Evolutionary conservation across 306 rosid species (phyloP), one percentile per base, ranked within the genome.

Genomic region (Rosa chinensis): DNA sequence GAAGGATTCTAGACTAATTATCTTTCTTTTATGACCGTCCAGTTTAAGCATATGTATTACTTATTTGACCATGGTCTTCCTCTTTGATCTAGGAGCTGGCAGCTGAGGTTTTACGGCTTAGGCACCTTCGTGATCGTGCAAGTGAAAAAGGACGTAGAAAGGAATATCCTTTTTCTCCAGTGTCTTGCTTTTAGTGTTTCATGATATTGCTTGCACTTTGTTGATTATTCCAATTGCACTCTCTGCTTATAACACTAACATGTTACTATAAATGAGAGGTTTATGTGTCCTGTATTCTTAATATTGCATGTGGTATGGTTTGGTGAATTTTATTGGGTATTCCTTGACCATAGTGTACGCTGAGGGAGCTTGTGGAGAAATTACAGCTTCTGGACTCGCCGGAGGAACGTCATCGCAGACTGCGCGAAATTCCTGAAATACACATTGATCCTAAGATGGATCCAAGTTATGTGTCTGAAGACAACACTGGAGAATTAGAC

Each of bases 291-390:
- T 78, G 70, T 68, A 25, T 28, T 47, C 14, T 23, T 73, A 17
- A 70, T 74, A 79, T 79, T 68, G 20, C 80, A 25, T 52, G 42
- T 50, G 52, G 23, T 64, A 58, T 28, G 48, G 69, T 77, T 67
- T 75, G 77, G 70, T 76, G 32, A 73, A 77, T 35, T 63, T 82
- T 32, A 18, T 55, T 28, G 43, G 39, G 72, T 80, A 79, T 86
- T 90, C 96, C 98, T 95, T 95, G 84, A 95, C 98, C 77, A 68
- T 86, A 81, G 70, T 84, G 79, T 79, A 95, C 94, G 84, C 86
- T 85, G 35, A 85, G 86, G 88, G 96, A 91, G 76, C 86, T 80
- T 18, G 92, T 81, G 83, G 98, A 89, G 89, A 91, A 86, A 81
- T 85, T 95, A 85, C 94, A 89, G 84, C 86, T 78, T 78, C 84